These are phyloP conservation scores for Ogataea pilisensis DNA, from an alignment of 805 yeast species.

Conservation along the genomic window DNA sequence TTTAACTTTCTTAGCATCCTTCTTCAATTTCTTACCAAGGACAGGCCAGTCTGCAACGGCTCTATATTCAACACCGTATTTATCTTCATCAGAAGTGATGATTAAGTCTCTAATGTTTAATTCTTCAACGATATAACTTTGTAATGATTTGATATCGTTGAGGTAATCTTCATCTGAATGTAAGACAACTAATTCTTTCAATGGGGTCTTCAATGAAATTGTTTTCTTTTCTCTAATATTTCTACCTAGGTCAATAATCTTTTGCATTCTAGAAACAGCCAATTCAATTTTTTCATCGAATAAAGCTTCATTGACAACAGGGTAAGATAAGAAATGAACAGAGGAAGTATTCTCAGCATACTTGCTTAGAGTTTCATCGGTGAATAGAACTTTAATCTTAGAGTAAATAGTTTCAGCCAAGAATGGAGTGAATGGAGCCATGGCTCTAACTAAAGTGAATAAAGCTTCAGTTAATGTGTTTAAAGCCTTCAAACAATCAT, in stretches of 20 bases:
- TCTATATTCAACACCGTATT: slow-evolving; percentile 86
- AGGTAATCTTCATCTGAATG: slow-evolving; percentile 75
- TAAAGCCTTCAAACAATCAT: slow-evolving; percentile 81
- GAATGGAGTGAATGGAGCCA: slow-evolving; percentile 99
- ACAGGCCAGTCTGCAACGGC: slow-evolving; percentile 99
- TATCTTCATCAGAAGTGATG: slow-evolving; percentile 85
- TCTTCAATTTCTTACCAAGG: slow-evolving; percentile 93
- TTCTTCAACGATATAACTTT: slow-evolving; percentile 81
- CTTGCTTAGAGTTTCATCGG: slow-evolving; percentile 49
- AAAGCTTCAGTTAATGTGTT: slow-evolving; percentile 90
- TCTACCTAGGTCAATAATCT: slow-evolving; percentile 94
- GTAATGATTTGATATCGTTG: slow-evolving; percentile 71
- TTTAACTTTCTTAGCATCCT: slow-evolving; percentile 90
- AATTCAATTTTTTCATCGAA: slow-evolving; percentile 80
- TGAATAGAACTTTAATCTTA: slow-evolving; percentile 59
- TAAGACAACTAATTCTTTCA: slow-evolving; percentile 79
- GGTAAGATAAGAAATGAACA: slow-evolving; percentile 92
- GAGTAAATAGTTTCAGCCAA: slow-evolving; percentile 86
- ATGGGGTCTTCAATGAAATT: slow-evolving; percentile 92
- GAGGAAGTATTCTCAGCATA: slow-evolving; percentile 65
- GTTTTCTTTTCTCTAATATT: slow-evolving; percentile 93
- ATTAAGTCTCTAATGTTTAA: slow-evolving; percentile 85
- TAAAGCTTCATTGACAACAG: slow-evolving; percentile 73
- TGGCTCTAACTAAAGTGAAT: slow-evolving; percentile 83
- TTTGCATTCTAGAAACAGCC: slow-evolving; percentile 94